Conservation (phyloP, 257 asterid species). For the Pogostemon cablin region DNA sequence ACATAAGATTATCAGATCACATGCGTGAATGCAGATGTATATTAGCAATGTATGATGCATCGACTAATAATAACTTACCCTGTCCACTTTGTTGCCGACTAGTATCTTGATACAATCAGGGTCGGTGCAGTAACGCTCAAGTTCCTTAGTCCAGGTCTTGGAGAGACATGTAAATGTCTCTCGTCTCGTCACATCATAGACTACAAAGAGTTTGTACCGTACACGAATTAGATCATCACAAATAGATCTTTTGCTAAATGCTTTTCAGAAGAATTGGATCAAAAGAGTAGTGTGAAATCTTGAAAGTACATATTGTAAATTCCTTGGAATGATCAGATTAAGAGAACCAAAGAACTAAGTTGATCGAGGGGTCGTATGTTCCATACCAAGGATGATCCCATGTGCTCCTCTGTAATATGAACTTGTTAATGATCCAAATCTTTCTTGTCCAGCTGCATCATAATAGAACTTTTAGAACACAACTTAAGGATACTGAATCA, state of each 20-base stretch:
- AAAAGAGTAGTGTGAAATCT: neutral
- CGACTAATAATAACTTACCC: slow-evolving; percentile 46
- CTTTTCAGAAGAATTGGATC: neutral
- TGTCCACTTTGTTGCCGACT: slow-evolving; percentile 89
- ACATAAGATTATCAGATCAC: too few species aligned
- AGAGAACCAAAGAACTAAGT: neutral
- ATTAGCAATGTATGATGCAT: neutral
- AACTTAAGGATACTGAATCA: neutral
- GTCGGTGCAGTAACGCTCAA: slow-evolving; percentile 69
- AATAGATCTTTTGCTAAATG: neutral
- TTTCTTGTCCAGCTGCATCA: slow-evolving; percentile 88
- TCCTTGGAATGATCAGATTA: neutral
- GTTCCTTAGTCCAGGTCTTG: slow-evolving; percentile 67
- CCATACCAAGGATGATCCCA: slow-evolving; percentile 77
- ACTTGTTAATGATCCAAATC: slow-evolving; percentile 70
- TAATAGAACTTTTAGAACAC: neutral
- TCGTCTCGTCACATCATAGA: slow-evolving; percentile 84
- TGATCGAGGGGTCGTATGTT: neutral
- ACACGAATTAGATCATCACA: neutral
- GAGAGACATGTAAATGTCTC: slow-evolving; percentile 74
- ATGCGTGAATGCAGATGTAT: neutral
- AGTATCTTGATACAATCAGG: slow-evolving; percentile 76
- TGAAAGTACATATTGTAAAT: neutral
- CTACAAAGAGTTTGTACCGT: slow-evolving; percentile 33
- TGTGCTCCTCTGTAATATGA: slow-evolving; percentile 94